A percentile compares a stretch with the other conserved stretches of the same genome.
These are phyloP conservation scores for Protomyces arabidopsidicola DNA, from an alignment of 1,139 yeast genomes.

Conservation along the genomic window DNA sequence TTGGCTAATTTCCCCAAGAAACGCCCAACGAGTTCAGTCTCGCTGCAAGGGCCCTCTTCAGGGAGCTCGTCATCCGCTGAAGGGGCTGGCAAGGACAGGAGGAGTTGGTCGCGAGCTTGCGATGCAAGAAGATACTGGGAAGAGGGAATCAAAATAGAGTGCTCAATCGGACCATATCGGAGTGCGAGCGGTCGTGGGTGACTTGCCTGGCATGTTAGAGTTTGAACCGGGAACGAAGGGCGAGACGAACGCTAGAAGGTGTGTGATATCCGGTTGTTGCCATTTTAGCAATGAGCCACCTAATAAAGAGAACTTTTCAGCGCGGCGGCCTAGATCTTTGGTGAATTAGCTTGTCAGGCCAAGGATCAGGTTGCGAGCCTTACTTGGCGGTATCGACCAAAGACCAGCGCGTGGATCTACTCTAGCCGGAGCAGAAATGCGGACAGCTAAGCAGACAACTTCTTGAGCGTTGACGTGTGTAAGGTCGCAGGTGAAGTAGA, in stretches of 20 bases:
- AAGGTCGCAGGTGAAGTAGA: too few relatives aligned
- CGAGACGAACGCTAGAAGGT: slow-evolving; percentile 9
- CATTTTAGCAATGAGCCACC: background rate
- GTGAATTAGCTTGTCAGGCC: too few relatives aligned
- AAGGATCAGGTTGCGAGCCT: too few relatives aligned
- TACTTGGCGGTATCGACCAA: too few relatives aligned
- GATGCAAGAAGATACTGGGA: slow-evolving; percentile 72
- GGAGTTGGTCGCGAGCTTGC: slow-evolving; percentile 82
- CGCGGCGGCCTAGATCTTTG: too few relatives aligned
- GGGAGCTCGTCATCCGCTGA: slow-evolving; percentile 74
- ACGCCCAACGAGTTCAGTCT: slow-evolving; percentile 78
- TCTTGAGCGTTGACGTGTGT: too few relatives aligned
- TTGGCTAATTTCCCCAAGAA: slow-evolving; percentile 76
- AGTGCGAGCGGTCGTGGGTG: slow-evolving; percentile 69
- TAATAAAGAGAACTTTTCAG: too few relatives aligned
- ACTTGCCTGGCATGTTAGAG: slow-evolving; percentile 44
- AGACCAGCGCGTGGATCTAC: too few relatives aligned
- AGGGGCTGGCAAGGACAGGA: slow-evolving; percentile 67
- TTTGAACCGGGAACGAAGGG: background rate
- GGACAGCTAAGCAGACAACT: too few relatives aligned
- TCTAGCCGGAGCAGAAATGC: too few relatives aligned
- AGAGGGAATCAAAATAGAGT: slow-evolving; percentile 81
- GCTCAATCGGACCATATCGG: slow-evolving; percentile 81
- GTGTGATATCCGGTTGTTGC: slow-evolving; percentile 26
- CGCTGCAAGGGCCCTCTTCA: slow-evolving; percentile 83